A percentile compares a stretch with the other conserved stretches of the same genome.
phyloP scores from a whole-genome alignment of 257 asterid genomes.

The Lavandula angustifolia region DNA sequence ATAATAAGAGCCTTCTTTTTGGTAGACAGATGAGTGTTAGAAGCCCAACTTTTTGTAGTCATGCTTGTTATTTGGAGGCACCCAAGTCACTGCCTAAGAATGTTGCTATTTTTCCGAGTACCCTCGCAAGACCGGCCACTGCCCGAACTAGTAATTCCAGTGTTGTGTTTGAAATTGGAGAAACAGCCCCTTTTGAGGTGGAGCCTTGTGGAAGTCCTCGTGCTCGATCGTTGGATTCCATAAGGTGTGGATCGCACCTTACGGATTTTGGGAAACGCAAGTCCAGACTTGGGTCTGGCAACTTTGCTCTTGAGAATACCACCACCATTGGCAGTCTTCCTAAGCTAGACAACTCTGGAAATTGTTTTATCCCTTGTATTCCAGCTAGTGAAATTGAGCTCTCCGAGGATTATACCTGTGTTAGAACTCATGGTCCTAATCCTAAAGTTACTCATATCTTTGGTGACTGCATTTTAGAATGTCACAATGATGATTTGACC shows the following conservation, averaged over 20 bases:
- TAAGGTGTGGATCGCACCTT: slow-evolving; percentile 44
- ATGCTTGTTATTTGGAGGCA: slow-evolving; percentile 41
- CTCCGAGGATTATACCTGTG: slow-evolving; percentile 95
- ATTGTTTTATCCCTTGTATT: slow-evolving; percentile 36
- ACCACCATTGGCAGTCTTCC: too few relatives aligned
- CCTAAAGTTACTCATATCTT: slow-evolving; percentile 88
- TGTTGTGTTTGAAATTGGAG: slow-evolving; percentile 73
- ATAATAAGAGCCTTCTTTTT: slow-evolving; percentile 59
- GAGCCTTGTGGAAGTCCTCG: slow-evolving; percentile 36
- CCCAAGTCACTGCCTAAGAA: slow-evolving; percentile 71
- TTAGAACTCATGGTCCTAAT: slow-evolving; percentile 78
- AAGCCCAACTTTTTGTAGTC: slow-evolving; percentile 19
- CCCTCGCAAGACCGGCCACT: slow-evolving; percentile 35
- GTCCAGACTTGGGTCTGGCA: slow-evolving; percentile 47
- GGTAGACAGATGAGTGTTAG: slow-evolving; percentile 59
- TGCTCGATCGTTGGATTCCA: slow-evolving; percentile 75
- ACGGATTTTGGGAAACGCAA: slow-evolving; percentile 45
- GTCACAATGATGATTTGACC: slow-evolving; percentile 53
- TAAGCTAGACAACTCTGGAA: slow-evolving; percentile 25
- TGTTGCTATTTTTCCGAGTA: slow-evolving; percentile 46
- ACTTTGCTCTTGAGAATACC: slow-evolving; percentile 40
- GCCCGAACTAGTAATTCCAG: slow-evolving; percentile 39
- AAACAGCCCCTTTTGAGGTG: slow-evolving; percentile 38
- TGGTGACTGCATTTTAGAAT: slow-evolving; percentile 85
- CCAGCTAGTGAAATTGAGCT: slow-evolving; percentile 76